Base-by-base conservation (phyloP, 2,329 filamentous ascomycete genomes). In the Trematosphaeria pertusa region DNA sequence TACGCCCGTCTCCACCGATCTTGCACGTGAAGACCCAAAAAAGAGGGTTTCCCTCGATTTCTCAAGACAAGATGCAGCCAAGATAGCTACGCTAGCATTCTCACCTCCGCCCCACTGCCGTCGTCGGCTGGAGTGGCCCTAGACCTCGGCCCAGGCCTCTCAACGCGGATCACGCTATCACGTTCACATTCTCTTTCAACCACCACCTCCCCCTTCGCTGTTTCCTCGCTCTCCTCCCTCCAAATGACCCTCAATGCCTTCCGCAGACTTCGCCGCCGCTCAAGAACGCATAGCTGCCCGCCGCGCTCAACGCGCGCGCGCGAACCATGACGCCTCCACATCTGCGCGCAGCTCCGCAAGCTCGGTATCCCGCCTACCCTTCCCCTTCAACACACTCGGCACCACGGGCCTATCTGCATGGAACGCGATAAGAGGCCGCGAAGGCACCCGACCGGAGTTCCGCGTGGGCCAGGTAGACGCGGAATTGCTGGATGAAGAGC, bases 391-490 rank as follows among this genome's bases (percentile, higher is more conserved):
- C 69, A 77, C 78, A 50, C 67, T 88, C 41, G 80, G 79, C 44
- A 67, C 59, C 46, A 67, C 73, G 0, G 74, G 75, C 24, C 66
- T 82, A 14, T 74, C 75, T 28, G 74, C 84, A 43, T 96, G 88
- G 90, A 84, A 91, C 65, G 76, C 81, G 4, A 75, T 93, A 32
- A 84, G 83, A 30, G 86, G 87, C 5, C 85, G 88, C 50, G 86
- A 91, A 65, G 90, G 91, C 34, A 93, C 89, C 18, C 80, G 85
- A 12, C 93, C 94, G 4, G 87, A 89, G 9, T 97, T 96, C 70
- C 87, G 94, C 43, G 94, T 99, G 20, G 91, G 93, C 20, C 94
- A 99, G 74, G 90, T 97, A 33, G 94, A 99, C 72, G 91, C 94
- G 28, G 94, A 97, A 72, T 79, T 99, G 38, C 81, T 99, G 14